Percentiles rank a stretch among this genome's conserved stretches.
phyloP scores from a whole-genome alignment of 768 basidiomycete genomes.

The Termitomyces sp. region DNA sequence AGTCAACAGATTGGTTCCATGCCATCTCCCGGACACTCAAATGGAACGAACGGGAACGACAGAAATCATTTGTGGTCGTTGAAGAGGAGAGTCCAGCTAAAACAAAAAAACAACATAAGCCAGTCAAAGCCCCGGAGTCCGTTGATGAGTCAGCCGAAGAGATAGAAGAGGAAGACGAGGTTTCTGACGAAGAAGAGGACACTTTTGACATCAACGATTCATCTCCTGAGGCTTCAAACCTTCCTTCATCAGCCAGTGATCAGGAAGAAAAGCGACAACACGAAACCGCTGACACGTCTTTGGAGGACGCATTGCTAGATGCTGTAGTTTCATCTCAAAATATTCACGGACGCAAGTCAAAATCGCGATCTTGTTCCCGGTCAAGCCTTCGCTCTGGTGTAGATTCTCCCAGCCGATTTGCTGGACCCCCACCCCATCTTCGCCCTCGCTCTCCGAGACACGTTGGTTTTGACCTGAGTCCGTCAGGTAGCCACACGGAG shows the following conservation, averaged over 20 bases:
- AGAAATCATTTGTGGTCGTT: constrained; percentile 98
- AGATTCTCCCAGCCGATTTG: constrained; percentile 61
- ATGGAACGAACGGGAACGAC: constrained; percentile 98
- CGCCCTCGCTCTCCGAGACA: constrained; percentile 44
- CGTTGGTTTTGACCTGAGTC: constrained; percentile 42
- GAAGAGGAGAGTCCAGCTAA: constrained; percentile 82
- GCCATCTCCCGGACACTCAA: constrained; percentile 94
- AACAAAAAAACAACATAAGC: constrained; percentile 20
- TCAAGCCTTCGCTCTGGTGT: constrained; percentile 52
- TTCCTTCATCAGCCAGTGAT: constrained; percentile 12
- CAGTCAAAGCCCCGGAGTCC: constrained; percentile 9
- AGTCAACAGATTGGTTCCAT: constrained; percentile 98
- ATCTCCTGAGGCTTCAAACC: constrained; percentile 44
- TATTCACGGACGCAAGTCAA: constrained; percentile 28
- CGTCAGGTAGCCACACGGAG: constrained; percentile 13
- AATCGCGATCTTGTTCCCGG: constrained; percentile 42
- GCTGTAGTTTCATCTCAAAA: constrained; percentile 29
- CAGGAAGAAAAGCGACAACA: constrained; percentile 5
- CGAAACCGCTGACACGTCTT: constrained; percentile 24
- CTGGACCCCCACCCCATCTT: constrained; percentile 46
- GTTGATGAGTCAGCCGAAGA: constrained; percentile 16
- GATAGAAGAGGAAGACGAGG: constrained; percentile 46
- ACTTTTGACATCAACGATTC: constrained; percentile 94
- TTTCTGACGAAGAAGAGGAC: constrained; percentile 49
- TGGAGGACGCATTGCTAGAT: constrained; percentile 24